These are phyloP conservation scores for Annulohypoxylon maeteangense DNA, from an alignment of 495 filamentous ascomycete species.

Conservation along the genomic window DNA sequence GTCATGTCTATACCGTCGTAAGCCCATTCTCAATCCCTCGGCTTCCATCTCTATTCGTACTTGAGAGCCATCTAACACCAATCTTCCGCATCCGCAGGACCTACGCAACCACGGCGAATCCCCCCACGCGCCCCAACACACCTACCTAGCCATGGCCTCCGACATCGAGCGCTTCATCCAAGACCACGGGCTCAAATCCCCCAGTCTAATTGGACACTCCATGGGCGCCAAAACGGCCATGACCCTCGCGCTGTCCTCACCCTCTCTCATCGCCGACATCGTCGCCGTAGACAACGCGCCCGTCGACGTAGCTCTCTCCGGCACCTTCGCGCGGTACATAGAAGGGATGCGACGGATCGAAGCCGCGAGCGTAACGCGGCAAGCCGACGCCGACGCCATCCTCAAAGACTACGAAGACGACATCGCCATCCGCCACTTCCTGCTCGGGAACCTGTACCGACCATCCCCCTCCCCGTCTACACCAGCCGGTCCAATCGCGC, in stretches of 20 bases:
- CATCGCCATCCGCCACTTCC: constrained; percentile 85
- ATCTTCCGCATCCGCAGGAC: constrained; percentile 73
- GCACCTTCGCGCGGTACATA: constrained; percentile 83
- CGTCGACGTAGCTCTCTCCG: constrained; percentile 75
- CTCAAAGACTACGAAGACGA: constrained; percentile 80
- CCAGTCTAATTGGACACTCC: constrained; percentile 90
- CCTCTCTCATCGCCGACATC: constrained; percentile 71
- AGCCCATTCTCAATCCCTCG: constrained; percentile 41
- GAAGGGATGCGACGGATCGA: constrained; percentile 88
- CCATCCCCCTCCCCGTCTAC: constrained; percentile 13
- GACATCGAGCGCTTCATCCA: constrained; percentile 86
- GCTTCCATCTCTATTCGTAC: neutral
- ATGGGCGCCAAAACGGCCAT: constrained; percentile 98
- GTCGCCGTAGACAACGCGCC: constrained; percentile 95
- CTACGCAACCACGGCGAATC: constrained; percentile 95
- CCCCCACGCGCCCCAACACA: constrained; percentile 78
- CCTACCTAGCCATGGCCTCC: constrained; percentile 86
- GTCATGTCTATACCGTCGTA: constrained; percentile 86
- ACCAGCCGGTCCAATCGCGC: neutral
- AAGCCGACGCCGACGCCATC: constrained; percentile 83
- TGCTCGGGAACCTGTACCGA: constrained; percentile 86
- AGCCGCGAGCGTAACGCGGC: constrained; percentile 67
- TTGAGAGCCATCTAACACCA: constrained; percentile 1
- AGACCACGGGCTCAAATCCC: constrained; percentile 72
- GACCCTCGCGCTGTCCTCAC: constrained; percentile 79